Base-by-base conservation (phyloP, 129 eudicot species). In the Escallonia rubra region DNA sequence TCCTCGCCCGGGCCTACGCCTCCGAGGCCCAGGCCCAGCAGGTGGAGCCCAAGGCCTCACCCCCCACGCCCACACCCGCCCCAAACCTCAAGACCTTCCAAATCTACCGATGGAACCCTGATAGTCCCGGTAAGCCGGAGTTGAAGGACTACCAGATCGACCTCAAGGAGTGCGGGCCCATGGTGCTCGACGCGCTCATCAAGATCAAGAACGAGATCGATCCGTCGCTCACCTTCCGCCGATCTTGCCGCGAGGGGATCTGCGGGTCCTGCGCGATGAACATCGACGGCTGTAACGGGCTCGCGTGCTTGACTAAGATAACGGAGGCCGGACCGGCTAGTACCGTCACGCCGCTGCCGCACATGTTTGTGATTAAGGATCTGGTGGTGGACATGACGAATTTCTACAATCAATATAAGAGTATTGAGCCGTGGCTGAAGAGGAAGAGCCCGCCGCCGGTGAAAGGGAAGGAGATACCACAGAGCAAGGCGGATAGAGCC, bases 341-440 rank as follows among this genome's bases (percentile, higher is more conserved):
- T 48, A 87, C 75, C 64, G 54, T 91, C 4, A 91, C 92, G 67
- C 97, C 97, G 16, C 65, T 91, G 80, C 97, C 97, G 41, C 97
- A 91, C 46, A 91, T 91, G 96, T 91, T 82, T 67, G 97, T 91
- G 82, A 77, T 91, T 7, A 91, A 91, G 87, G 97, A 91, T 81
- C 50, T 91, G 90, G 97, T 91, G 70, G 97, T 91, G 61, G 97
- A 91, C 64, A 91, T 91, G 97, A 91, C 97, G 3, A 90, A 90
- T 67, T 90, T 90, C 11, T 90, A 90, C 54, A 90, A 87, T 43
- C 97, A 90, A 90, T 91, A 91, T 44, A 91, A 91, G 83, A 85
- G 92, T 59, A 91, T 91, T 43, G 97, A 91, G 86, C 97, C 97
- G 66, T 91, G 97, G 97, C 69, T 91, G 87, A 91, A 91, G 86